Percentiles rank a stretch among this genome's conserved stretches.
Evolutionary conservation across 1,284 basidiomycete species (phyloP).

Genomic region (Marasmius sp.): DNA sequence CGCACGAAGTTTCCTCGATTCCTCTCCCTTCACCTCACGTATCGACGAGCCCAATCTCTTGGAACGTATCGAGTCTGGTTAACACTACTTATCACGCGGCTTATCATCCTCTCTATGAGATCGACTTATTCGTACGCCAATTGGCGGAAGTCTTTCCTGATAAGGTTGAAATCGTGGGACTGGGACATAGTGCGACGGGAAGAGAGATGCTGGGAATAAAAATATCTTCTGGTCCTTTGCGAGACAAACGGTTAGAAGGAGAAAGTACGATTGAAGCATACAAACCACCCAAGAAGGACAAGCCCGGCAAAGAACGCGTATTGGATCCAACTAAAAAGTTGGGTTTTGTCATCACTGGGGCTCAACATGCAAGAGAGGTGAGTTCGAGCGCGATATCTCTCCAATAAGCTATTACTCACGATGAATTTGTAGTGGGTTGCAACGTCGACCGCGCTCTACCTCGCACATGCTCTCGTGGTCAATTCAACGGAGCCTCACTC

Average conservation of each 20-base stretch:
- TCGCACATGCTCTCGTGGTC: constrained; percentile 68
- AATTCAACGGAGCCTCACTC: constrained; percentile 47
- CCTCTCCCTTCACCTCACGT: not conserved
- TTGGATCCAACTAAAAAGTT: constrained; percentile 32
- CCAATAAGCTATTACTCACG: constrained; percentile 8
- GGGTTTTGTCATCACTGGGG: constrained; percentile 71
- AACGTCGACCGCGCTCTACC: constrained; percentile 70
- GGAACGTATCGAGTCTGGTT: constrained; percentile 31
- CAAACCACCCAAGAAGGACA: constrained; percentile 21
- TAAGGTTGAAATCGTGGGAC: constrained; percentile 35
- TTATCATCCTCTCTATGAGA: constrained; percentile 56
- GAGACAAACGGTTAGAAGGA: not conserved
- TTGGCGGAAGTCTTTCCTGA: constrained; percentile 43
- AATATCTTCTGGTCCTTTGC: constrained; percentile 31
- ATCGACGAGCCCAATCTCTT: constrained; percentile 14
- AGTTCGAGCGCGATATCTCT: constrained; percentile 15
- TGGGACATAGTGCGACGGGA: constrained; percentile 56
- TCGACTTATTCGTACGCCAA: constrained; percentile 51
- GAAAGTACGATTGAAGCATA: constrained; percentile 16
- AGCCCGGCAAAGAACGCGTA: constrained; percentile 15
- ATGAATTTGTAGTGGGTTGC: constrained; percentile 72
- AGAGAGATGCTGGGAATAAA: constrained; percentile 54
- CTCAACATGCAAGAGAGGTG: constrained; percentile 82
- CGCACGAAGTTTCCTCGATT: constrained; percentile 22
- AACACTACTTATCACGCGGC: constrained; percentile 48